These are phyloP conservation scores for Grigorovia jiainica DNA, from an alignment of 805 yeast species.

Conservation along the genomic window DNA sequence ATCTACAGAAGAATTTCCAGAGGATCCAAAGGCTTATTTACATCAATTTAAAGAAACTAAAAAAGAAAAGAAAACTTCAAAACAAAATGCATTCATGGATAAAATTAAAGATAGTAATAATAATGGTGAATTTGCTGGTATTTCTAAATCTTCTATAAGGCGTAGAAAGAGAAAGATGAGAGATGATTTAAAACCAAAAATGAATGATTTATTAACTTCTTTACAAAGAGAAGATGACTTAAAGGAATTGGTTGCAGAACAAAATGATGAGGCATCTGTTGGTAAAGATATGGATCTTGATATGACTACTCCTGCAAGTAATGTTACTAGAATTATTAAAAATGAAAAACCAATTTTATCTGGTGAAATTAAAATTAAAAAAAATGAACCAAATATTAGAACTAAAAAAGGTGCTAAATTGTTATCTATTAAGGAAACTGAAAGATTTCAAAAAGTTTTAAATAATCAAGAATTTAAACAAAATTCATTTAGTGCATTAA, in stretches of 20 bases:
- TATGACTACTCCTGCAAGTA: not conserved
- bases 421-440: conserved; percentile 48
- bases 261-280: conserved; percentile 9
- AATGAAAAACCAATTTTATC: conserved; percentile 6
- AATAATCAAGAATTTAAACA: conserved; percentile 44
- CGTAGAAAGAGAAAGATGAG: conserved; percentile 53
- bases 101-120: conserved; percentile 14
- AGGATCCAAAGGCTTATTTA: conserved; percentile 38
- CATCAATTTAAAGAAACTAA: conserved; percentile 45
- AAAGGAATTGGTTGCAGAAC: conserved; percentile 7
- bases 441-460: conserved; percentile 49
- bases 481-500: conserved; percentile 58
- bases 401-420: conserved; percentile 45
- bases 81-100: conserved; percentile 29
- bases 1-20: conserved; percentile 15
- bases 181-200: conserved; percentile 57
- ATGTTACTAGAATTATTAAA: conserved; percentile 6
- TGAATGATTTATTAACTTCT: conserved; percentile 51
- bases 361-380: conserved; percentile 17
- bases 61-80: conserved; percentile 39
- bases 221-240: conserved; percentile 32
- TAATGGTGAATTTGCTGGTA: conserved; percentile 31
- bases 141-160: conserved; percentile 58
- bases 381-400: conserved; percentile 44
- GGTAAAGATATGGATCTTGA: conserved; percentile 1